phyloP scores from a whole-genome alignment of 176 grass and related monocot genomes.

The Luzula sylvatica region DNA sequence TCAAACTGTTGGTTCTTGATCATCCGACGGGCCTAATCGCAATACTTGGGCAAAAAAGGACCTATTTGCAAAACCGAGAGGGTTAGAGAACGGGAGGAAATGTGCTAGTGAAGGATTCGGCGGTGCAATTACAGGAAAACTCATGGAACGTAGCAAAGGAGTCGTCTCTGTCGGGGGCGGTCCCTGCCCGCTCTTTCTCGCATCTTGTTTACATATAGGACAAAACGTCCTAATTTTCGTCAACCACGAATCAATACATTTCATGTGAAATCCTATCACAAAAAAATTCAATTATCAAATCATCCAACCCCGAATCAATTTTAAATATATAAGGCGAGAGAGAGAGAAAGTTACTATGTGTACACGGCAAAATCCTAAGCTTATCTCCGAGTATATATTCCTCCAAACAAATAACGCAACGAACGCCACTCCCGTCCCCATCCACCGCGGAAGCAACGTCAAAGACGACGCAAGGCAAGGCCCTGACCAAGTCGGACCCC shows the following conservation, averaged over 20 bases:
- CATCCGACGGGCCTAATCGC: constrained; percentile 11
- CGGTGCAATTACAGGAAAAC: not conserved
- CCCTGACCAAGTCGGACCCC: constrained; percentile 78
- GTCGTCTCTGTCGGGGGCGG: constrained; percentile 53
- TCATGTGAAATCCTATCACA: constrained; percentile 63
- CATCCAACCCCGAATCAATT: no score
- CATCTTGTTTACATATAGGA: constrained; percentile 86
- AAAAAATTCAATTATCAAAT: no score
- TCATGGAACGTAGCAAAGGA: constrained; percentile 33
- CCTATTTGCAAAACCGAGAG: constrained; percentile 6
- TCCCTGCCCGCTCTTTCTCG: constrained; percentile 36
- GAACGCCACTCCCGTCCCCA: constrained; percentile 69
- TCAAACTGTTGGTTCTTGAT: not conserved
- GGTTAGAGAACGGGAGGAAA: constrained; percentile 19
- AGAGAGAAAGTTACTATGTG: constrained; percentile 41
- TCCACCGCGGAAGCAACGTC: constrained; percentile 59
- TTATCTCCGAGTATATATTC: constrained; percentile 76
- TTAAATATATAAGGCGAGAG: no score
- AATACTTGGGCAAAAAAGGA: not conserved
- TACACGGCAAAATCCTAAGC: constrained; percentile 73
- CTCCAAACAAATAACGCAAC: constrained; percentile 93
- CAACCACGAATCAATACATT: constrained; percentile 87
- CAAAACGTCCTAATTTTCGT: constrained; percentile 92
- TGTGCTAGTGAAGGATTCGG: constrained; percentile 15
- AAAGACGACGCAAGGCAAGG: constrained; percentile 84